These are phyloP conservation scores for Boletus pseudo-olivaceus DNA, from an alignment of 768 basidiomycete species.

Conservation along the genomic window DNA sequence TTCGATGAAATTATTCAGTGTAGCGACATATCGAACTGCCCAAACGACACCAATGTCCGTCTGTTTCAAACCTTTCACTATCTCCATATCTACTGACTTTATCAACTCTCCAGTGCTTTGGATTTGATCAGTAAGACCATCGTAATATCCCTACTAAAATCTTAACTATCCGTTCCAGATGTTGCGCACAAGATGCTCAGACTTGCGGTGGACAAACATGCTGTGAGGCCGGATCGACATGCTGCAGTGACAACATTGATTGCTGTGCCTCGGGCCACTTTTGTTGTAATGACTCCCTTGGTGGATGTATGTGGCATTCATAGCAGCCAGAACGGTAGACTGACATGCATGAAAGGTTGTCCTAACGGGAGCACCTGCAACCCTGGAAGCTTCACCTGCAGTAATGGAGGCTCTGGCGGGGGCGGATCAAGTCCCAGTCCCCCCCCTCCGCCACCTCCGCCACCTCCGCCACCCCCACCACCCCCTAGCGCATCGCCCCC, in stretches of 20 bases:
- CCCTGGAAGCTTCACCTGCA: constrained; percentile 4
- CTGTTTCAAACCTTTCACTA: not conserved
- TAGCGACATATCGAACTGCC: constrained; percentile 2
- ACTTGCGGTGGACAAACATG: constrained; percentile 14
- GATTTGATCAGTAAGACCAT: not conserved
- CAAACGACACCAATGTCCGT: constrained; percentile 16
- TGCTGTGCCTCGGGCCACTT: constrained; percentile 12
- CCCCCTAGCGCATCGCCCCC: no score
- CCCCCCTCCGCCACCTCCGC: no score
- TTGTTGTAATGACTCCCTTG: constrained; percentile 22
- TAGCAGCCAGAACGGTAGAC: not conserved
- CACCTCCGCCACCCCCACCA: no score
- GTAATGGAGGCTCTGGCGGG: constrained; percentile 1
- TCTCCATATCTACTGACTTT: not conserved
- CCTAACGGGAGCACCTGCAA: constrained; percentile 10
- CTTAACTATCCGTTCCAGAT: constrained; percentile 3
- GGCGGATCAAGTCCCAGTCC: not conserved
- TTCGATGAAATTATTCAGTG: constrained; percentile 13
- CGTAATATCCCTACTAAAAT: not conserved
- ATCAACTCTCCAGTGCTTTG: constrained; percentile 9
- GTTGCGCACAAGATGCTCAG: constrained; percentile 14
- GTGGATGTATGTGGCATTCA: constrained; percentile 19
- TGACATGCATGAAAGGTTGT: constrained; percentile 18
- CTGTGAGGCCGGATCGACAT: constrained; percentile 6
- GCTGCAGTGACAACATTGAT: constrained; percentile 1